phyloP scores from a whole-genome alignment of 2,329 filamentous ascomycete species.

The Cercospora berteroae region DNA sequence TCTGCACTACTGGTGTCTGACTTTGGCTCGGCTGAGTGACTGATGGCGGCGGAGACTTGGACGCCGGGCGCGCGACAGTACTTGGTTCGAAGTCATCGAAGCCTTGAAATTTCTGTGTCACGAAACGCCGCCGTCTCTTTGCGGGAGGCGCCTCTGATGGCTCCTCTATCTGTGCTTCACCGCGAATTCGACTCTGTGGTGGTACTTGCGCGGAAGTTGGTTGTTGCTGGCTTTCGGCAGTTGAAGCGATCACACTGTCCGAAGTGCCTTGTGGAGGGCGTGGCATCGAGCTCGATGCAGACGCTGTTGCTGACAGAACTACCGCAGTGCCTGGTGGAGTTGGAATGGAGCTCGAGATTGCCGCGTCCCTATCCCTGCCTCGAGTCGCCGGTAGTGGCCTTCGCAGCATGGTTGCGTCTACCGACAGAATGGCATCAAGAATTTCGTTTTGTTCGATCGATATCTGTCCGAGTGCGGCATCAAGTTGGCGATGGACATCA shows the following conservation, averaged over 20 bases:
- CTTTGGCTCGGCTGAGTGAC: slow-evolving; percentile 20
- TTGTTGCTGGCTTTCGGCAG: background rate
- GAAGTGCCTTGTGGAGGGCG: background rate
- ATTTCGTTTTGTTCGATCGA: slow-evolving; percentile 89
- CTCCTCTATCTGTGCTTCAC: slow-evolving; percentile 6
- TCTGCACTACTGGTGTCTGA: slow-evolving; percentile 24
- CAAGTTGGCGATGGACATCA: slow-evolving; percentile 48
- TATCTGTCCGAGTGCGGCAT: slow-evolving; percentile 71
- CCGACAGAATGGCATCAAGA: slow-evolving; percentile 80
- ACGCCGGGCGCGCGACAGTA: slow-evolving; percentile 29
- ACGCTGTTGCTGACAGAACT: background rate
- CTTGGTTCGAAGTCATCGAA: slow-evolving; percentile 42
- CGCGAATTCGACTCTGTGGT: background rate
- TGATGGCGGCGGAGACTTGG: slow-evolving; percentile 24
- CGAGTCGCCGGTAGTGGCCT: slow-evolving; percentile 54
- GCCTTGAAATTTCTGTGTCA: slow-evolving; percentile 57
- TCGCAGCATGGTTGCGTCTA: slow-evolving; percentile 70
- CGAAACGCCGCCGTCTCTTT: slow-evolving; percentile 33
- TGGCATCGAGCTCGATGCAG: slow-evolving; percentile 1
- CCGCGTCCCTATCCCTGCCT: background rate
- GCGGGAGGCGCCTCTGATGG: slow-evolving; percentile 6
- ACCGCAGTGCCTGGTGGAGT: background rate
- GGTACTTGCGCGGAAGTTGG: background rate
- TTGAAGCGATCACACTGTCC: background rate
- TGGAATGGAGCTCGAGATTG: slow-evolving; percentile 5